Conservation (phyloP, 176 grass and related monocot genomes). For the Phoenix dactylifera region DNA sequence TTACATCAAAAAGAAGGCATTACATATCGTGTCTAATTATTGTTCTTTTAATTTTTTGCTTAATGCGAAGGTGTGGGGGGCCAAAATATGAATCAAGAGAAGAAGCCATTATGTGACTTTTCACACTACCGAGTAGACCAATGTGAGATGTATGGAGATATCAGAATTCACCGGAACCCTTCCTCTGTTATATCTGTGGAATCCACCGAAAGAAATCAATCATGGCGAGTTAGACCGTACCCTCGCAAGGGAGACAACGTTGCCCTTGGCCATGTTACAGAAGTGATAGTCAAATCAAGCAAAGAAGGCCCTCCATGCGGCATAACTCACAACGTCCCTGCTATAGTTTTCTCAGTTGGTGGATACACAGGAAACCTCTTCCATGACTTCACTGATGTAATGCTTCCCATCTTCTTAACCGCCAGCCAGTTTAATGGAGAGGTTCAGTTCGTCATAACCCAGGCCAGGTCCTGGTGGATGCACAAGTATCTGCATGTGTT, state of each 20-base stretch:
- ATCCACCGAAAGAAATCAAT: not conserved
- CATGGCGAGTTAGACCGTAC: conserved; percentile 54
- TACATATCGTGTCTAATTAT: not conserved
- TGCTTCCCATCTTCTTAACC: conserved; percentile 69
- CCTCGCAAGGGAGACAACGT: conserved; percentile 67
- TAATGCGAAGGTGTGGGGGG: conserved; percentile 14
- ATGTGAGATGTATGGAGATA: conserved; percentile 67
- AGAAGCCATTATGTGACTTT: conserved; percentile 46
- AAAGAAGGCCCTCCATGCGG: conserved; percentile 32
- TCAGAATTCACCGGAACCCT: conserved; percentile 55
- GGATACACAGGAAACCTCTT: conserved; percentile 97
- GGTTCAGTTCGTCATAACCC: conserved; percentile 55
- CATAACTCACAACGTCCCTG: conserved; percentile 21
- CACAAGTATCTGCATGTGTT: conserved; percentile 62
- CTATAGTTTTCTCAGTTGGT: conserved; percentile 59
- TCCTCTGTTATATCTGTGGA: conserved; percentile 36
- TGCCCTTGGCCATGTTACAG: conserved; percentile 32
- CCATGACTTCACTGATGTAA: conserved; percentile 96
- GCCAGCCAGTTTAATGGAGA: conserved; percentile 33
- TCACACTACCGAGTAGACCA: conserved; percentile 52
- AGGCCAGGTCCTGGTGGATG: conserved; percentile 66
- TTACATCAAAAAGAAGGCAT: too few relatives aligned
- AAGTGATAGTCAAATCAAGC: conserved; percentile 37
- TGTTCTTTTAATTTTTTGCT: not conserved
- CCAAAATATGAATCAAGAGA: conserved; percentile 6